phyloP scores from a whole-genome alignment of 805 yeast species.

The Kuraishia ogatae region DNA sequence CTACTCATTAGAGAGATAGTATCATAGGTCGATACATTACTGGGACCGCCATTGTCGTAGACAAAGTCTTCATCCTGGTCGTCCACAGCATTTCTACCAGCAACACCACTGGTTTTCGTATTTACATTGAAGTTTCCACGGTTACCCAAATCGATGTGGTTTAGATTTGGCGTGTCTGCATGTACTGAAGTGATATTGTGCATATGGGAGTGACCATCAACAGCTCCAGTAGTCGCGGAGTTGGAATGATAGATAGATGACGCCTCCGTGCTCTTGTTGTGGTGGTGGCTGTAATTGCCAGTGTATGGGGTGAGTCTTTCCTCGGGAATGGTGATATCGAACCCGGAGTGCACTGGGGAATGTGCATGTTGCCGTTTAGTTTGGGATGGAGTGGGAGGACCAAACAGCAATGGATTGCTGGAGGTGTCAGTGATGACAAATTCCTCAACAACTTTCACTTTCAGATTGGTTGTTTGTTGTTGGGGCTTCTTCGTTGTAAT shows the following conservation, averaged over 20 bases:
- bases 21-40: neutral
- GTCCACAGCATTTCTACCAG: neutral
- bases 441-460: slow-evolving; percentile 2
- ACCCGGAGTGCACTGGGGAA: neutral
- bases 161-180: neutral
- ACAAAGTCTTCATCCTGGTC: slow-evolving; percentile 2
- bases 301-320: neutral
- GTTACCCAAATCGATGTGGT: neutral
- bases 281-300: neutral
- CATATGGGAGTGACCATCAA: neutral
- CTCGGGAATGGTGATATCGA: neutral
- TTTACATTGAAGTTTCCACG: neutral
- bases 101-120: neutral
- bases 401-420: neutral
- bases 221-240: neutral
- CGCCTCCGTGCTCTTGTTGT: neutral
- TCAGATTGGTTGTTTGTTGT: neutral
- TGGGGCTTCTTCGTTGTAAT: neutral
- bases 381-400: neutral
- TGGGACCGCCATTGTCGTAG: neutral
- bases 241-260: neutral
- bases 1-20: neutral
- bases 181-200: neutral
- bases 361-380: neutral
- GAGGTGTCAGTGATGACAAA: slow-evolving; percentile 1